These are phyloP conservation scores for Botrytis elliptica DNA, from an alignment of 2,329 filamentous ascomycete genomes.

Conservation along the genomic window DNA sequence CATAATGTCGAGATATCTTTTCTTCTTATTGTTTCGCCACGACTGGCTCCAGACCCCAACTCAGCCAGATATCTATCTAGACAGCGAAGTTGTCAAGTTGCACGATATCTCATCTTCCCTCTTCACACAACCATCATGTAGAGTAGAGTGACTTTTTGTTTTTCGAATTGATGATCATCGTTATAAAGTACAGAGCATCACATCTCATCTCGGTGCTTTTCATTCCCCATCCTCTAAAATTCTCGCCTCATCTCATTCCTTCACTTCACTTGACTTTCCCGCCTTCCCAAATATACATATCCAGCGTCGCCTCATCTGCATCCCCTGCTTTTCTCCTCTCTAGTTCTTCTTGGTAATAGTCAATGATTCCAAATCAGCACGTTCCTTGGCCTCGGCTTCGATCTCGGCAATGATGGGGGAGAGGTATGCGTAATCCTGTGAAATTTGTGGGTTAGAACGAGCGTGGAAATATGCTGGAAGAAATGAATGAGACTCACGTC, in stretches of 20 bases:
- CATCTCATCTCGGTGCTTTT: constrained; percentile 12
- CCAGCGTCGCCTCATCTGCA: background rate
- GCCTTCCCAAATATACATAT: constrained; percentile 19
- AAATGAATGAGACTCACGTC: constrained; percentile 49
- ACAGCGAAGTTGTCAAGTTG: background rate
- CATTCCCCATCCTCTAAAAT: background rate
- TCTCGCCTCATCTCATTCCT: background rate
- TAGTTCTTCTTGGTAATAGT: constrained; percentile 47
- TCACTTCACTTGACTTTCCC: background rate
- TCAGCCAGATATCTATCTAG: background rate
- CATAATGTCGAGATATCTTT: background rate
- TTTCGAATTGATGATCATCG: constrained; percentile 17
- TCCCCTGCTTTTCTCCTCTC: constrained; percentile 14
- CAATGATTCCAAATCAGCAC: constrained; percentile 67
- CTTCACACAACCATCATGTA: background rate
- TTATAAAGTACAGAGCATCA: constrained; percentile 20
- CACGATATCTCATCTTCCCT: background rate
- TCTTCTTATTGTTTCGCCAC: background rate
- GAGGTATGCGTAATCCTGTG: constrained; percentile 65
- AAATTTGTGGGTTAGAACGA: background rate
- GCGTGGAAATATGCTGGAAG: background rate
- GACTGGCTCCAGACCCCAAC: background rate
- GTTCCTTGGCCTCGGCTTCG: constrained; percentile 65
- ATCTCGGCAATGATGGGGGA: constrained; percentile 67
- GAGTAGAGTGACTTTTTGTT: constrained; percentile 11